Conservation (phyloP, 495 filamentous ascomycete genomes). For the Patellaria atrata region DNA sequence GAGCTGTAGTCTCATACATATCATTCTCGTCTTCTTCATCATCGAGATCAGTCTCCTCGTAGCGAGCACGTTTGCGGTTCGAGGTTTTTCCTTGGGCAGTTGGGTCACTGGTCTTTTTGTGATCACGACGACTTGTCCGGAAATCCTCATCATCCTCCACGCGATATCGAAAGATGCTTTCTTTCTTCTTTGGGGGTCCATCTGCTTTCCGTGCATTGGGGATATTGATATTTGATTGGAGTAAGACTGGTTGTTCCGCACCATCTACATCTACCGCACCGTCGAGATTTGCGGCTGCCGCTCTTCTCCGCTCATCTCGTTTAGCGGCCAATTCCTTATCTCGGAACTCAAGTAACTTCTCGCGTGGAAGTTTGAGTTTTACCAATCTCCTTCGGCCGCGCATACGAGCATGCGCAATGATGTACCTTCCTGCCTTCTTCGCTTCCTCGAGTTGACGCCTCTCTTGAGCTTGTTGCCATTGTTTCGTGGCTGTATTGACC, state of each 20-base stretch:
- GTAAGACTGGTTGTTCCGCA: too few species aligned
- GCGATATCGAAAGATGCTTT: conserved; percentile 17
- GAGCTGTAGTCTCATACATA: conserved; percentile 6
- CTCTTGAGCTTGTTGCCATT: conserved; percentile 27
- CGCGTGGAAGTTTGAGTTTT: conserved; percentile 14
- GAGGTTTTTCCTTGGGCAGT: conserved; percentile 1
- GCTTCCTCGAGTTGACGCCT: conserved; percentile 26
- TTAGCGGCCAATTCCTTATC: conserved; percentile 1
- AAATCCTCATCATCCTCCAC: conserved; percentile 21
- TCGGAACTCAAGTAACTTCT: conserved; percentile 9
- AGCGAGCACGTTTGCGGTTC: too few species aligned
- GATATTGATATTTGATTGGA: too few species aligned
- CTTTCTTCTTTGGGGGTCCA: conserved; percentile 2
- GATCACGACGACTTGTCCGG: conserved; percentile 8
- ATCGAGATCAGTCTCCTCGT: conserved; percentile 22
- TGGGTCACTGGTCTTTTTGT: not conserved
- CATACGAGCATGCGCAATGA: conserved; percentile 24
- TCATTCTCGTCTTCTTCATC: conserved; percentile 13
- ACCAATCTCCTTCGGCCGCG: conserved; percentile 25
- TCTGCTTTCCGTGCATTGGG: conserved; percentile 3
- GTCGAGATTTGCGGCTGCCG: not conserved
- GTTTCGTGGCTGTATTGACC: conserved; percentile 22
- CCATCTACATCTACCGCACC: conserved; percentile 5
- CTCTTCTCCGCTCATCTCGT: conserved; percentile 1
- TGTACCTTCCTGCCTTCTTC: conserved; percentile 24